Evolutionary conservation across 2,329 filamentous ascomycete species (phyloP), one percentile per base, ranked within the genome.

Genomic region (Claviceps monticola): DNA sequence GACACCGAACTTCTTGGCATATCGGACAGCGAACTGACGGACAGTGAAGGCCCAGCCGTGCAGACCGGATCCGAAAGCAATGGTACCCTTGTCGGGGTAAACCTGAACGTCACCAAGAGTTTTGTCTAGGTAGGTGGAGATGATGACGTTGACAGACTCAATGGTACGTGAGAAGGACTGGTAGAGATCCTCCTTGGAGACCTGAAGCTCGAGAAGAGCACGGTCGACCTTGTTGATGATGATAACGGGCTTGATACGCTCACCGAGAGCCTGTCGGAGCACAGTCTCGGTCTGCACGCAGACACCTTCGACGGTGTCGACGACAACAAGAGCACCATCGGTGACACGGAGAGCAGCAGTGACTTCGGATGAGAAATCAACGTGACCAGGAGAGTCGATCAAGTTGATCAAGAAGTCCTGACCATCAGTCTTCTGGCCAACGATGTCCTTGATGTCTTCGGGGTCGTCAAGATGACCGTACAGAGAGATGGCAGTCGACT

Each of bases 151-250:
- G 72, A 98, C 93, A 68, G 91, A 97, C 84, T 98, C 93, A 68
- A 98, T 90, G 72, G 93, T 95, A 84, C 91, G 87, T 59, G 88
- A 90, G 86, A 98, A 98, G 71, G 91, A 95, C 81, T 97, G 91
- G 84, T 95, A 98, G 62, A 98, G 79, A 70, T 98, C 93, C 78
- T 98, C 93, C 84, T 97, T 96, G 75, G 82, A 84, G 68, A 96
- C 84, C 80, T 98, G 93, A 59, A 98, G 84, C 78, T 98, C 93
- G 71, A 98, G 89, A 69, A 98, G 88, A 75, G 93, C 90, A 78
- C 93, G 91, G 72, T 98, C 93, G 74, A 98, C 93, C 86, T 98
- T 98, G 89, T 98, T 98, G 83, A 98, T 96, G 75, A 96, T 86
- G 71, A 96, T 83, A 68, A 98, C 91, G 67, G 93, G 93, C 86